Base-by-base conservation (phyloP, 2,329 filamentous ascomycete species). In the Talaromyces sp. region DNA sequence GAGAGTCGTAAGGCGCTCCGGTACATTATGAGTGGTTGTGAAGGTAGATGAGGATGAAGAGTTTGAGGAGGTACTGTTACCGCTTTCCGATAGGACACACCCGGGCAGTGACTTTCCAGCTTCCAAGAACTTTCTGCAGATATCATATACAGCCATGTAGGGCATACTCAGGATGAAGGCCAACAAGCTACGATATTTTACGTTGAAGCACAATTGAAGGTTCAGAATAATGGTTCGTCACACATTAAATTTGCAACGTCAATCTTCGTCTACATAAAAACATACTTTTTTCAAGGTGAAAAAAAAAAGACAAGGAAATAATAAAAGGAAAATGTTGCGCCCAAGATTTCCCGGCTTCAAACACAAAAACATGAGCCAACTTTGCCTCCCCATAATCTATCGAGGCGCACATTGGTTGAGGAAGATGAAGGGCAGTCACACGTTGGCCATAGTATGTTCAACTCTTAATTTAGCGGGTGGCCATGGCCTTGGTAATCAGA, bases 401-500 rank as follows among this genome's bases (percentile, higher is more conserved):
- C 49, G 24, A 43, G 61, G 54, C 44, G 61, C 60, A 57, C 57
- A 57, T 53, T 56, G 47, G 53, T 17, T 49, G 41, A 41, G 40
- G 56, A 46, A 49, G 27, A 30, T 27, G 55, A 52, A 49, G 57
- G 42, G 47, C 50, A 44, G 49, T 54, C 49, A 60, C 45, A 51
- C 37, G 58, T 62, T 57, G 54, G 56, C 54, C 61, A 55, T 59
- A 60, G 56, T 64, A 65, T 65, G 60, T 62, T 63, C 62, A 65
- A 60, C 48, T 56, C 53, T 52, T 47, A n/a, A 52, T 75, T 86
- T 92, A 96, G 79, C 90, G 87, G 72, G 90, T 92, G 63, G 90
- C 87, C 90, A 96, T 96, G 70, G 90, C 92, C 89, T 97, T 99
- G 80, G 94, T 99, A 70, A 99, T 92, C 67, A 96, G 86, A 72